Base-by-base conservation (phyloP, 1,284 basidiomycete species). In the Cryptococcus neoformans region DNA sequence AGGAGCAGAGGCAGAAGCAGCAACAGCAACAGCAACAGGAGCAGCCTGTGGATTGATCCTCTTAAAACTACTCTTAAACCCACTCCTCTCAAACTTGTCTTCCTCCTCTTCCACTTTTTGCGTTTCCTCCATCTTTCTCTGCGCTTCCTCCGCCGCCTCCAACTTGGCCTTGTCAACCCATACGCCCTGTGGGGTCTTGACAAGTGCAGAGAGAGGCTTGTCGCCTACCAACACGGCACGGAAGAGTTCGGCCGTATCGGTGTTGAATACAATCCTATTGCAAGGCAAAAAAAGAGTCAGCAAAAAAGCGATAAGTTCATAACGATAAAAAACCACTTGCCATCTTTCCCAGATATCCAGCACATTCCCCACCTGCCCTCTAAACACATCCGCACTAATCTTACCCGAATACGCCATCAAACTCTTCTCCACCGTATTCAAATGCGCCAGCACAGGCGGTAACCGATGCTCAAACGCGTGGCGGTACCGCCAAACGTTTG, bases 301-400 rank as follows among this genome's bases (percentile, higher is more conserved):
- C 35, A 28, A 28, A 10, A 14, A 21, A 11, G 28, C 14, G 28
- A 8, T 17, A 12, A 21, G 10, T 16, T 16, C 1, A 41, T 14
- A 44, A 9, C 3, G 41, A 44, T 14, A n/a, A n/a, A 17, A 14
- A 44, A 17, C 39, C 40, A 79, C 79, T 44, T 72, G 79, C 80
- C 92, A 95, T 68, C 92, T 86, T 68, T 97, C 94, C 95, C 95
- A 99, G 21, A 94, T 86, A 65, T 93, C 89, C 1, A 98, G 81
- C 11, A 98, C 85, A 0, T 83, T 79, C 2, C 84, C 85, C 53
- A 97, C 89, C 74, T 95, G 90, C 60, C 87, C 88, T 78, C 89
- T 93, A 81, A 97, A 97, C 1, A 88, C 87, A 65, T 95, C 90
- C 12, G 92, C 93, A 6, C 92, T 93, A 70, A 97, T 92, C 45